Base-by-base conservation (phyloP, 495 filamentous ascomycete genomes). In the Talaromyces wortmannii region DNA sequence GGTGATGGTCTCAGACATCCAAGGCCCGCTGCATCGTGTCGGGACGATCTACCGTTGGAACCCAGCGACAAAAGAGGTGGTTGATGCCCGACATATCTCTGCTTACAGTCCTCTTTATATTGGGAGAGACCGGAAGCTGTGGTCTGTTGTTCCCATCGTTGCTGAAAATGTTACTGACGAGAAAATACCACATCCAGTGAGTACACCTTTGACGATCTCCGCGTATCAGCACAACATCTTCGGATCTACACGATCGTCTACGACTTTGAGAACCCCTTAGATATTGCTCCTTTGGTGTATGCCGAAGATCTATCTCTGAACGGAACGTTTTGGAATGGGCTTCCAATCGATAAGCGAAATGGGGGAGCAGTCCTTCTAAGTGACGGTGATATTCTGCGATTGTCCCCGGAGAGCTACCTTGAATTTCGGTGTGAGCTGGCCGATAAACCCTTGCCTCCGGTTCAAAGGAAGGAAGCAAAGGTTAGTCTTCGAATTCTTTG, bases 211-310 rank as follows among this genome's bases (percentile, higher is more conserved):
- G 36, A 63, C 0, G 62, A 80, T 52, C 63, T 59, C 0, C 57
- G 63, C 10, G 69, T 86, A 17, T 89, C 84, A 4, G 81, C 79
- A 36, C 68, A 67, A 36, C 84, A 88, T 50, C 63, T 85, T 12
- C 78, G 79, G n/a, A 76, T 88, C 23, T 87, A 85, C 64, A 80
- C 78, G 1, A 68, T 87, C 23, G 58, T 79, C 4, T 83, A 76
- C 57, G 75, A 81, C 51, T 45, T 61, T 17, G 67, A 72, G 2
- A 61, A 69, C 15, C 55, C 60, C 0, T 40, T 60, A 0, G 61
- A 65, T 4, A 62, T 77, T 1, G 59, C 69, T 2, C 79, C 81
- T 0, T 63, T 86, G 31, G 70, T 87, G 5, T 88, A 86, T 51
- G 81, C 81, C 17, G 73, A 84, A 44, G 82, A 88, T 54, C 63